Conservation (phyloP, 2,329 filamentous ascomycete genomes). For the Alternaria conjuncta region DNA sequence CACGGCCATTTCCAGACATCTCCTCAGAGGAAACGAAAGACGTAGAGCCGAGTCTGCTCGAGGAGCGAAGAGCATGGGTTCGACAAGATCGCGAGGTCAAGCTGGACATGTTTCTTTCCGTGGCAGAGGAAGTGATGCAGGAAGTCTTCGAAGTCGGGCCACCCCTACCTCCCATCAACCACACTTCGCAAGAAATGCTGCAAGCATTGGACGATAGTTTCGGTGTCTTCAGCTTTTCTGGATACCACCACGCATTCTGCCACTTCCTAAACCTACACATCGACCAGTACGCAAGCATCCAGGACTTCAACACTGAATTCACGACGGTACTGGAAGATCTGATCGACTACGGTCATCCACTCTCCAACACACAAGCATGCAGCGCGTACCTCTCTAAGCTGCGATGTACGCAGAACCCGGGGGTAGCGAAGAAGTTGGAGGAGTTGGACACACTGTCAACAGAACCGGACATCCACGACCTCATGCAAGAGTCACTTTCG, state of each 20-base stretch:
- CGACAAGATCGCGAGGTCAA: slow-evolving; percentile 47
- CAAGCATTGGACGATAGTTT: slow-evolving; percentile 40
- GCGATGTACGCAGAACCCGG: slow-evolving; percentile 46
- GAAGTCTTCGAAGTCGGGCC: slow-evolving; percentile 46
- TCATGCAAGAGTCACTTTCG: slow-evolving; percentile 41
- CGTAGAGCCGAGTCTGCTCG: slow-evolving; percentile 39
- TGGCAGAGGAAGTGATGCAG: slow-evolving; percentile 47
- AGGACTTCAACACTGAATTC: slow-evolving; percentile 46
- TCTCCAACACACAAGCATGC: slow-evolving; percentile 45
- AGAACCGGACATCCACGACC: slow-evolving; percentile 28
- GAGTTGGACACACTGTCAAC: slow-evolving; percentile 36
- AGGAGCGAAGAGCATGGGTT: slow-evolving; percentile 44
- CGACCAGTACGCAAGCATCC: slow-evolving; percentile 39
- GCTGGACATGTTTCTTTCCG: slow-evolving; percentile 45
- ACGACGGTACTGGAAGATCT: slow-evolving; percentile 40
- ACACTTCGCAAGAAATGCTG: slow-evolving; percentile 43
- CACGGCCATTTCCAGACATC: slow-evolving; percentile 24
- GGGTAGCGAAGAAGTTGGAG: slow-evolving; percentile 43
- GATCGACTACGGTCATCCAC: slow-evolving; percentile 41
- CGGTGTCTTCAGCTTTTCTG: slow-evolving; percentile 38
- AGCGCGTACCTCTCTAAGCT: slow-evolving; percentile 49
- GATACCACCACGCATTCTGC: slow-evolving; percentile 47
- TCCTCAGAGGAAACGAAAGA: slow-evolving; percentile 25
- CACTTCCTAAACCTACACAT: slow-evolving; percentile 48
- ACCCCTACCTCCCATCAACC: slow-evolving; percentile 40